Conservation (phyloP, 805 yeast species). For the Wickerhamomyces sydowiorum region DNA sequence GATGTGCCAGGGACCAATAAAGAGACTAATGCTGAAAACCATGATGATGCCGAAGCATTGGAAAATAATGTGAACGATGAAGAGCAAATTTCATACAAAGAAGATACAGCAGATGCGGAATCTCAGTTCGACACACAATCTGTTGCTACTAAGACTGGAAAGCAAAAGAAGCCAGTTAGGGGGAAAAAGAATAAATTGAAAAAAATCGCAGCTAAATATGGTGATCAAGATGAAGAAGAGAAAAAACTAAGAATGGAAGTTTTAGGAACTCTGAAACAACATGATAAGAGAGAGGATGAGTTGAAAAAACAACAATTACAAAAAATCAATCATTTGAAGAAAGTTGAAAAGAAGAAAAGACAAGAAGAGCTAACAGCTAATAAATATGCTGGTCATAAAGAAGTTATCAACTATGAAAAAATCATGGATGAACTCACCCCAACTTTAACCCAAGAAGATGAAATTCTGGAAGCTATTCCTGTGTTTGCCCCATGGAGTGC, state of each 20-base stretch:
- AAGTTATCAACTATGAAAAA: slow-evolving; percentile 37
- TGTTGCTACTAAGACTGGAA: slow-evolving; percentile 1
- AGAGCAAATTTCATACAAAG: slow-evolving; percentile 2
- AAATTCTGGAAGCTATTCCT: slow-evolving; percentile 61
- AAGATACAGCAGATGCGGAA: slow-evolving; percentile 1
- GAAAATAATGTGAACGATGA: neutral
- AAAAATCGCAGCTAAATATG: slow-evolving; percentile 78
- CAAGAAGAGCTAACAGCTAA: slow-evolving; percentile 32
- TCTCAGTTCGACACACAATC: neutral
- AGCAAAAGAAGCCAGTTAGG: slow-evolving; percentile 42
- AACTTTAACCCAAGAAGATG: slow-evolving; percentile 35
- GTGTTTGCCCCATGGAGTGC: slow-evolving; percentile 93
- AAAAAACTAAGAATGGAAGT: slow-evolving; percentile 68
- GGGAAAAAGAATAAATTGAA: slow-evolving; percentile 84
- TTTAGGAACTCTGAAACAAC: slow-evolving; percentile 73
- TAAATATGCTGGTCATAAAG: slow-evolving; percentile 30
- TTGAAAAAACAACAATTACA: slow-evolving; percentile 27
- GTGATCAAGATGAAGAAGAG: slow-evolving; percentile 90
- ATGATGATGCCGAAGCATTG: slow-evolving; percentile 2
- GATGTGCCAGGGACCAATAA: too few species aligned
- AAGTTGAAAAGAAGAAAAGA: slow-evolving; percentile 29
- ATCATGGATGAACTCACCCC: slow-evolving; percentile 32
- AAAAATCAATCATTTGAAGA: slow-evolving; percentile 28
- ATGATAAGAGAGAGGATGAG: slow-evolving; percentile 31
- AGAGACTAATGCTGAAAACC: slow-evolving; percentile 3